phyloP scores from a whole-genome alignment of 306 rosid genomes.

The Trifolium dubium region DNA sequence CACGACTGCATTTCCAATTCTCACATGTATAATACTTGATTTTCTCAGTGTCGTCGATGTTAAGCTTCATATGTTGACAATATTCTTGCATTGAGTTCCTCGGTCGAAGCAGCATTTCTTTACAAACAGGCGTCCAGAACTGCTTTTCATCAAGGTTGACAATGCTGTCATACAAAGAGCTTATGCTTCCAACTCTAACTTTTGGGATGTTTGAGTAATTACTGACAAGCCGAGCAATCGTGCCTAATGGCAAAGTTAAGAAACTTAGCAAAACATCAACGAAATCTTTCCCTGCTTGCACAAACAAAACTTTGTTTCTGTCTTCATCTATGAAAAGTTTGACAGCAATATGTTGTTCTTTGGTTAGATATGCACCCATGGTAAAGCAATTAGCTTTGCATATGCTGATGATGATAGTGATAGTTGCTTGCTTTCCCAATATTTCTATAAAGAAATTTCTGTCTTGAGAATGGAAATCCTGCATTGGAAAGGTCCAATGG shows the following conservation, averaged over 20 bases:
- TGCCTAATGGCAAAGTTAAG: background rate
- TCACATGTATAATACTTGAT: background rate
- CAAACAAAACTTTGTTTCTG: background rate
- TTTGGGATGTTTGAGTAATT: background rate
- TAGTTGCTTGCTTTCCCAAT: background rate
- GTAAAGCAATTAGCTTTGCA: background rate
- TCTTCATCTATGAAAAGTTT: background rate
- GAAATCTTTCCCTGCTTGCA: background rate
- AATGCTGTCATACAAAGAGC: background rate
- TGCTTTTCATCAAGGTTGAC: background rate
- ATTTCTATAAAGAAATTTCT: no score
- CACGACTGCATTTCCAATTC: background rate
- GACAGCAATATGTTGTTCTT: no score
- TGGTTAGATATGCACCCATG: background rate
- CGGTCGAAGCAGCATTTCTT: slow-evolving; percentile 22
- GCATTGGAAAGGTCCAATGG: no score
- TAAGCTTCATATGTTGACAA: background rate
- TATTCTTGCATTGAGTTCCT: slow-evolving; percentile 26
- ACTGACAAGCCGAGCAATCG: background rate
- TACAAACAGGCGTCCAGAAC: background rate
- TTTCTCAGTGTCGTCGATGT: slow-evolving; percentile 17
- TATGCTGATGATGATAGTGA: background rate
- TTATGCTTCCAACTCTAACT: slow-evolving; percentile 15
- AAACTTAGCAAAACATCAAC: background rate
- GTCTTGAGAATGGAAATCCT: no score